Evolutionary conservation across 164 flowering plant genomes (phyloP).

Genomic region (Protea cynaroides): DNA sequence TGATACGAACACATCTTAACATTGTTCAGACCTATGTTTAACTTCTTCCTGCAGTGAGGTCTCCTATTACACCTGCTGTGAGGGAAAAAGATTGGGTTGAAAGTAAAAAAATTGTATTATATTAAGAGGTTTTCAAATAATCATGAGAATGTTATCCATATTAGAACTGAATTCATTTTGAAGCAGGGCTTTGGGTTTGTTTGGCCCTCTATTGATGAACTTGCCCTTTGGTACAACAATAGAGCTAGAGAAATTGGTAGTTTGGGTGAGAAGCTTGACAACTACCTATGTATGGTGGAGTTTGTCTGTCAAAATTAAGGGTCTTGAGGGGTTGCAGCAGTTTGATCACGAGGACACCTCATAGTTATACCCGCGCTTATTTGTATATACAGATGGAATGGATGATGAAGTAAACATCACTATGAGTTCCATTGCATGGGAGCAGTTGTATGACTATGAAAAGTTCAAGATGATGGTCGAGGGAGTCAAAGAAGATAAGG

Average conservation of each 20-base stretch:
- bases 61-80: constrained; percentile 47
- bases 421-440: constrained; percentile 70
- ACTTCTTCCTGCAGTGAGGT: constrained; percentile 89
- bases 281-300: constrained; percentile 67
- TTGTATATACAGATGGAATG: constrained; percentile 58
- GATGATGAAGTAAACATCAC: constrained; percentile 37
- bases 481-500: constrained; percentile 64
- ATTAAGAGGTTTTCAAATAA: constrained; percentile 32
- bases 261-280: constrained; percentile 82
- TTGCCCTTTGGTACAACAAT: constrained; percentile 68
- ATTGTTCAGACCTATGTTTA: constrained; percentile 76
- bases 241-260: constrained; percentile 81
- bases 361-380: constrained; percentile 63
- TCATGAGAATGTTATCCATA: constrained; percentile 24
- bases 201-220: constrained; percentile 78
- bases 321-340: constrained; percentile 58
- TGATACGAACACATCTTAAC: too few species aligned
- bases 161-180: constrained; percentile 69
- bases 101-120: constrained; percentile 54
- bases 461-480: constrained; percentile 79
- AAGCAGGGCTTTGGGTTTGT: constrained; percentile 42
- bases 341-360: constrained; percentile 57
- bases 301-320: constrained; percentile 71
- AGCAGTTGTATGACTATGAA: constrained; percentile 72
- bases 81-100: constrained; percentile 98